These are phyloP conservation scores for Encephalitozoon cuniculi DNA, from an alignment of 371 early-diverging fungal species.

Conservation along the genomic window DNA sequence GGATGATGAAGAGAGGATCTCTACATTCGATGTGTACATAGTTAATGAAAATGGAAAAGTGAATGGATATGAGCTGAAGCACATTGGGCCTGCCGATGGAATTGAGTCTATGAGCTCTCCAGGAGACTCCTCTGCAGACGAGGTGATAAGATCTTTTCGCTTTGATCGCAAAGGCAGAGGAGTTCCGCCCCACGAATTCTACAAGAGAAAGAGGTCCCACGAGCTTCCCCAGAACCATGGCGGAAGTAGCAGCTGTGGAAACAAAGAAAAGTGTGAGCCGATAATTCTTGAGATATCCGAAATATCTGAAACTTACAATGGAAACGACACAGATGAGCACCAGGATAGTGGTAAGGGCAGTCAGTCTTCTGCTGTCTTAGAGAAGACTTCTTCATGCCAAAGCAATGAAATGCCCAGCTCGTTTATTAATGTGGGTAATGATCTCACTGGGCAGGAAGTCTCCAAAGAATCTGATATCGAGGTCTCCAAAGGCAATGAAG, in stretches of 20 bases:
- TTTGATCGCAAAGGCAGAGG: background rate
- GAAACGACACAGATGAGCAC: background rate
- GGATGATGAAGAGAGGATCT: background rate
- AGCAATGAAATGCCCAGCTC: background rate
- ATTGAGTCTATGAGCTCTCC: background rate
- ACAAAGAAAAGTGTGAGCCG: background rate
- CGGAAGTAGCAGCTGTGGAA: background rate
- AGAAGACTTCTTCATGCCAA: background rate
- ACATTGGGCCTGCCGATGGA: background rate
- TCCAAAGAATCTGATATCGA: no score
- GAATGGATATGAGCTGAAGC: conserved; percentile 23
- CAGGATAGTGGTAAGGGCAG: background rate
- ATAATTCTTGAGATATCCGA: conserved; percentile 12
- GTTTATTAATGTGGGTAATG: background rate
- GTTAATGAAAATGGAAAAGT: conserved; percentile 27
- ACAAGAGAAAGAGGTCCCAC: background rate
- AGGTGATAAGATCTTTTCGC: background rate
- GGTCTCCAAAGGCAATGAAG: no score
- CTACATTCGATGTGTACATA: conserved; percentile 30
- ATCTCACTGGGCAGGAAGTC: no score
- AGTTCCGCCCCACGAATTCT: background rate
- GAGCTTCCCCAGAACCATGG: background rate
- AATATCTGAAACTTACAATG: background rate
- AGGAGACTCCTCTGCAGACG: background rate
- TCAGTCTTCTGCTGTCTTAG: background rate